These are phyloP conservation scores for Chlorella sp. DNA, from an alignment of 139 green algal genomes.

Conservation along the genomic window DNA sequence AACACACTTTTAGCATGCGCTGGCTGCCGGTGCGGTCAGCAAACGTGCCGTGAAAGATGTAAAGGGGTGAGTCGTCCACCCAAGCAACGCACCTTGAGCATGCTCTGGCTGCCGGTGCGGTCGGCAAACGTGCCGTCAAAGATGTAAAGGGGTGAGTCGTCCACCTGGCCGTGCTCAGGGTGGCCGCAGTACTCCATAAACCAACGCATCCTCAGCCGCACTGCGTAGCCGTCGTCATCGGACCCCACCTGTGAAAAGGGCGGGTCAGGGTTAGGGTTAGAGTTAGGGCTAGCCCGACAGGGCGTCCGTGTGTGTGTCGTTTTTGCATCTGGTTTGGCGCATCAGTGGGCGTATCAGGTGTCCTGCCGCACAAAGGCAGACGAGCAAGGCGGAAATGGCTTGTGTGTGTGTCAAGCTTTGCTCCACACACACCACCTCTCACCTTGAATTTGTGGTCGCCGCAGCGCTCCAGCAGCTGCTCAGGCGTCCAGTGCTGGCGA, in stretches of 20 bases:
- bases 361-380: neutral
- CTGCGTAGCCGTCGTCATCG: conserved; percentile 88
- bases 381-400: neutral
- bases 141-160: conserved; percentile 78
- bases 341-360: neutral
- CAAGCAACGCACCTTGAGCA: conserved; percentile 1
- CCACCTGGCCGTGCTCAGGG: conserved; percentile 34
- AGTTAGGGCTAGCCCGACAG: no score
- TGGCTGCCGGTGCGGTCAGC: neutral
- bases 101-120: neutral
- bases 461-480: conserved; percentile 40
- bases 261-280: neutral
- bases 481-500: conserved; percentile 40
- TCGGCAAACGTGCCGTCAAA: conserved; percentile 66
- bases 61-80: neutral
- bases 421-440: neutral
- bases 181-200: conserved; percentile 63
- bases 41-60: neutral
- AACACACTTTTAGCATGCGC: neutral
- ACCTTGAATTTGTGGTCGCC: conserved; percentile 79
- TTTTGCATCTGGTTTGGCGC: neutral
- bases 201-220: conserved; percentile 71
- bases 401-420: neutral
- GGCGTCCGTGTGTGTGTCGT: neutral
- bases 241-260: conserved; percentile 65